phyloP scores from a whole-genome alignment of 1,284 basidiomycete genomes.

The Crucibulum parvulum region DNA sequence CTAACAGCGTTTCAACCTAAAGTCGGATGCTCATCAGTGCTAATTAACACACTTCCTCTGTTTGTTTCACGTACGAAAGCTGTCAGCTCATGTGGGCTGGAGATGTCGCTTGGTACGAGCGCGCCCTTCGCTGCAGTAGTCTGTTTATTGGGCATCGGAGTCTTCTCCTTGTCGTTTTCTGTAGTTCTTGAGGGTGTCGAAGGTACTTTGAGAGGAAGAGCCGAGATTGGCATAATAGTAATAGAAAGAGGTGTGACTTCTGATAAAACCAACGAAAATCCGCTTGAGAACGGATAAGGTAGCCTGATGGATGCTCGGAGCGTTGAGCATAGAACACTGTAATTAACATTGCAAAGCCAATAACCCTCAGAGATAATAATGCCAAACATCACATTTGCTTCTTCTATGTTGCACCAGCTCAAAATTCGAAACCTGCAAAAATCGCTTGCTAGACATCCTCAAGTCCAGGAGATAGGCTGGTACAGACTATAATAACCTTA shows the following conservation, averaged over 20 bases:
- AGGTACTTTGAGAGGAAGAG: conserved; percentile 62
- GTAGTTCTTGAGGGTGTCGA: conserved; percentile 54
- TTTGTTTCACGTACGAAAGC: conserved; percentile 68
- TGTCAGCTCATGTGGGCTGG: conserved; percentile 84
- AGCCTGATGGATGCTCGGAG: neutral
- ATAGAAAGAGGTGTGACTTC: neutral
- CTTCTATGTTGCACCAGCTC: no score
- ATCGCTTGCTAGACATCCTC: no score
- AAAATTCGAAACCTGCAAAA: no score
- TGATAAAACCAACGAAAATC: neutral
- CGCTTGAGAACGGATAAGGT: neutral
- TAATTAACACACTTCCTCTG: neutral
- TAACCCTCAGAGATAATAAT: conserved; percentile 1
- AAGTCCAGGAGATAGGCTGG: neutral
- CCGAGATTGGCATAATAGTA: conserved; percentile 46
- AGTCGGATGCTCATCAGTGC: neutral
- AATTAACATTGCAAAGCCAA: neutral
- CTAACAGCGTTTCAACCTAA: conserved; percentile 80
- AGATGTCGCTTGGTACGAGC: conserved; percentile 63
- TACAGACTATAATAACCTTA: neutral
- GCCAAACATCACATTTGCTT: conserved; percentile 1
- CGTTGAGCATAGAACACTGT: neutral
- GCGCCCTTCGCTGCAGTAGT: conserved; percentile 37
- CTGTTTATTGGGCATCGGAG: conserved; percentile 50
- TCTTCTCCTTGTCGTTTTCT: conserved; percentile 51